phyloP scores from a whole-genome alignment of 2,329 filamentous ascomycete species.

The Claviceps digitariae region DNA sequence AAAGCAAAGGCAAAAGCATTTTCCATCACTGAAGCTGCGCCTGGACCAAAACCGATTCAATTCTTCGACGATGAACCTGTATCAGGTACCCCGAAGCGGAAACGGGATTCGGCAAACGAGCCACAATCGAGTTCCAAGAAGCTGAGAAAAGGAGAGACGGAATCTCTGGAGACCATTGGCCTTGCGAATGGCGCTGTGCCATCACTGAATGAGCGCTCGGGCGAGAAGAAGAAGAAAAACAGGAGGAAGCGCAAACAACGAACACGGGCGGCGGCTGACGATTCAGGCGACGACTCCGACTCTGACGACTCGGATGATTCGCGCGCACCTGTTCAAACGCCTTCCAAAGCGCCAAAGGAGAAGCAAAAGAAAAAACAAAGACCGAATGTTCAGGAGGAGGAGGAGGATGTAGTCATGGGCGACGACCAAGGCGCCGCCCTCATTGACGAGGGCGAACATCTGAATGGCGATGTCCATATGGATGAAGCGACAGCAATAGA shows the following conservation, averaged over 20 bases:
- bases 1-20: conserved; percentile 9
- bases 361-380: neutral
- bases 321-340: neutral
- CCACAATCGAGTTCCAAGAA: conserved; percentile 21
- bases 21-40: neutral
- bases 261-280: conserved; percentile 15
- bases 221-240: conserved; percentile 15
- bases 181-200: conserved; percentile 8
- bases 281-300: conserved; percentile 7
- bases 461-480: conserved; percentile 1
- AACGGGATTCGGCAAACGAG: conserved; percentile 20
- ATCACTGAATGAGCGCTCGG: neutral
- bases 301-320: conserved; percentile 8
- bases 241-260: conserved; percentile 23
- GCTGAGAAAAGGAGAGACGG: conserved; percentile 12
- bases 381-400: neutral
- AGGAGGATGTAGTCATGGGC: neutral
- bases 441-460: neutral
- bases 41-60: conserved; percentile 8
- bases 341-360: neutral
- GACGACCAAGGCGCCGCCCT: neutral
- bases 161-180: conserved; percentile 5
- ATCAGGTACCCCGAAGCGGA: conserved; percentile 19
- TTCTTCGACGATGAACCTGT: conserved; percentile 18
- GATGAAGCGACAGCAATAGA: neutral